These are phyloP conservation scores for Creolimax fragrantissima DNA, from an alignment of 78 protist species.

Conservation along the genomic window DNA sequence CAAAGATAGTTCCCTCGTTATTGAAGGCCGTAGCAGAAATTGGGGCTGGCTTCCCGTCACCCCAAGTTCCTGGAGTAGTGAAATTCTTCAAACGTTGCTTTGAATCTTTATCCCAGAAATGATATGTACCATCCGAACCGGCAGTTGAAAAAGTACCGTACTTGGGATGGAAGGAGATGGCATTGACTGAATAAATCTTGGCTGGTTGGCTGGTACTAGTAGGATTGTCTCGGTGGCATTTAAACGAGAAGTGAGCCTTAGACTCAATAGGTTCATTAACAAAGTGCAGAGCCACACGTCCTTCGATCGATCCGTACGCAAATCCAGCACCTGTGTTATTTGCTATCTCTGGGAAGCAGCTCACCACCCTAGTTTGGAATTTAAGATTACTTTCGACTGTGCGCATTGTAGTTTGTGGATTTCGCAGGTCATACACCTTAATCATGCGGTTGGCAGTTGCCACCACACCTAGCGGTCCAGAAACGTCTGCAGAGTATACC, in stretches of 20 bases:
- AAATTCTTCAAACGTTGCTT: slow-evolving; percentile 58
- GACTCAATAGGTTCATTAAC: slow-evolving; percentile 27
- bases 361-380: slow-evolving; percentile 56
- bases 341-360: slow-evolving; percentile 43
- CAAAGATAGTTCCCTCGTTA: slow-evolving; percentile 66
- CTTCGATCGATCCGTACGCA: slow-evolving; percentile 85
- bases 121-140: slow-evolving; percentile 78
- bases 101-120: slow-evolving; percentile 74
- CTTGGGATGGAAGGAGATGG: slow-evolving; percentile 59
- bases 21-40: slow-evolving; percentile 47
- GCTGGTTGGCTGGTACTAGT: not conserved
- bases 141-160: slow-evolving; percentile 81
- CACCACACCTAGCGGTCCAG: slow-evolving; percentile 35
- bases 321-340: slow-evolving; percentile 45
- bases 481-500: slow-evolving; percentile 45
- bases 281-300: slow-evolving; percentile 74
- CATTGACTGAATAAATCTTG: slow-evolving; percentile 63
- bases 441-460: slow-evolving; percentile 64
- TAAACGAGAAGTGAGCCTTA: slow-evolving; percentile 64
- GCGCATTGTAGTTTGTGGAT: slow-evolving; percentile 10
- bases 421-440: slow-evolving; percentile 30
- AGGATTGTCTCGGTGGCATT: slow-evolving; percentile 73
- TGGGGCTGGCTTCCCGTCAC: slow-evolving; percentile 15
- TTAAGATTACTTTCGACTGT: slow-evolving; percentile 39
- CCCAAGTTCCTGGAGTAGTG: not conserved